Percentiles rank a stretch among this genome's conserved stretches.
Evolutionary conservation across 2,329 filamentous ascomycete species (phyloP).

Genomic region (Bretziella fagacearum): DNA sequence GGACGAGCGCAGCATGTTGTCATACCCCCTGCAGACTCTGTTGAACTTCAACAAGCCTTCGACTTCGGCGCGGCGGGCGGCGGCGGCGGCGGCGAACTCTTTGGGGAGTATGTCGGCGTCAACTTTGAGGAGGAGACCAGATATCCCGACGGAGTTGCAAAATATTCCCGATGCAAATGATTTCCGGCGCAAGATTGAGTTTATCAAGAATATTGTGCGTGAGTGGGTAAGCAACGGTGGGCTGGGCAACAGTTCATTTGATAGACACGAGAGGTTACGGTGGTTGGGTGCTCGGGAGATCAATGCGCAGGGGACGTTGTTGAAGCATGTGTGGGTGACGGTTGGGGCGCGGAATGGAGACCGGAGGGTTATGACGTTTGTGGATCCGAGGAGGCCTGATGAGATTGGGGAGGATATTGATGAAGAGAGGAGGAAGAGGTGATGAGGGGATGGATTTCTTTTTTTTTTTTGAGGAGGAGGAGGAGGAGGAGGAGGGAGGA

Average conservation of each 20-base stretch:
- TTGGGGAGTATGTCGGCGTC: slow-evolving; percentile 27
- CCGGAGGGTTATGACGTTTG: slow-evolving; percentile 34
- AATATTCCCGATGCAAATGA: slow-evolving; percentile 54
- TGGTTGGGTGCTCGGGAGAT: slow-evolving; percentile 44
- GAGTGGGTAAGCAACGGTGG: slow-evolving; percentile 58
- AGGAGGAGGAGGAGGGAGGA: not conserved
- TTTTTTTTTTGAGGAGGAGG: not conserved
- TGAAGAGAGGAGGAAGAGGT: slow-evolving; percentile 19
- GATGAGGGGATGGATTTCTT: not conserved
- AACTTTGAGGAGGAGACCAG: slow-evolving; percentile 36
- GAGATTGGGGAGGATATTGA: slow-evolving; percentile 39
- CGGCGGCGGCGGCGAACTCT: not conserved
- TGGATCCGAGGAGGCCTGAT: slow-evolving; percentile 36
- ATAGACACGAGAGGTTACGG: slow-evolving; percentile 33
- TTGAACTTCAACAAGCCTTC: slow-evolving; percentile 46
- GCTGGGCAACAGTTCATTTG: slow-evolving; percentile 48
- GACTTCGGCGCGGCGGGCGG: slow-evolving; percentile 21
- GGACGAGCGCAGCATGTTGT: slow-evolving; percentile 52
- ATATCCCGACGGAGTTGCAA: slow-evolving; percentile 43
- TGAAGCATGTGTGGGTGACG: slow-evolving; percentile 52
- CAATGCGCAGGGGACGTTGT: slow-evolving; percentile 23
- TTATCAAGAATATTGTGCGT: slow-evolving; percentile 48
- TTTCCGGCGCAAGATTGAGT: slow-evolving; percentile 56
- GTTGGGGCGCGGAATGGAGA: slow-evolving; percentile 48
- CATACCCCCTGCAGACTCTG: slow-evolving; percentile 55